phyloP scores from a whole-genome alignment of 2,329 filamentous ascomycete species.

The Pseudocercospora vitis region DNA sequence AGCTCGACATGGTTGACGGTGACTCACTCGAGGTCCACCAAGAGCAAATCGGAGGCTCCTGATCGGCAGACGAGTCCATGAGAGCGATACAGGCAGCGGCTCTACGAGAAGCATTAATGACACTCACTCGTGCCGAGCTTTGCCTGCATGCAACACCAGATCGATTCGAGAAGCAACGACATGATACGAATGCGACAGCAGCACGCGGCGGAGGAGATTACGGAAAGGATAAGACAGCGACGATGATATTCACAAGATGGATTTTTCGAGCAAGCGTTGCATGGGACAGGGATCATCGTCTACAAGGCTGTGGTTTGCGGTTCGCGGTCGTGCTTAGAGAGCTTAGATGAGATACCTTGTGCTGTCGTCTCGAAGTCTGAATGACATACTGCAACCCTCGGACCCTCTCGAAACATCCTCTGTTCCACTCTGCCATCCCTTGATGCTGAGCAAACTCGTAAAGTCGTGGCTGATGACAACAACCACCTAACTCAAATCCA shows the following conservation, averaged over 20 bases:
- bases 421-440: background rate
- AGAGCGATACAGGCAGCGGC: background rate
- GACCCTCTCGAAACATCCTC: background rate
- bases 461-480: no score
- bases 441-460: no score
- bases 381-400: conserved; percentile 1
- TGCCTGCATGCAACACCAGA: background rate
- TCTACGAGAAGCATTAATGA: background rate
- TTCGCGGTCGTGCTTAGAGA: background rate
- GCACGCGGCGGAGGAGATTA: background rate
- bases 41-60: conserved; percentile 83
- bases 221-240: background rate
- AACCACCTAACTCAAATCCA: no score
- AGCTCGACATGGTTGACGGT: conserved; percentile 97
- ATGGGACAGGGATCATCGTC: background rate
- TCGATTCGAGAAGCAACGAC: background rate
- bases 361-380: background rate
- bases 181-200: background rate
- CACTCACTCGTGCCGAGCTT: background rate
- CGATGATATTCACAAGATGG: background rate
- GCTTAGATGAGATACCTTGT: background rate
- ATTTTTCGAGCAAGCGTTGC: background rate
- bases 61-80: conserved; percentile 6
- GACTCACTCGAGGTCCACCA: conserved; percentile 97
- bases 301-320: conserved; percentile 1